Percentiles rank a stretch among this genome's conserved stretches.
Conservation (phyloP, 202 grass and related monocot species). For the Schoenoplectus tabernaemontani region DNA sequence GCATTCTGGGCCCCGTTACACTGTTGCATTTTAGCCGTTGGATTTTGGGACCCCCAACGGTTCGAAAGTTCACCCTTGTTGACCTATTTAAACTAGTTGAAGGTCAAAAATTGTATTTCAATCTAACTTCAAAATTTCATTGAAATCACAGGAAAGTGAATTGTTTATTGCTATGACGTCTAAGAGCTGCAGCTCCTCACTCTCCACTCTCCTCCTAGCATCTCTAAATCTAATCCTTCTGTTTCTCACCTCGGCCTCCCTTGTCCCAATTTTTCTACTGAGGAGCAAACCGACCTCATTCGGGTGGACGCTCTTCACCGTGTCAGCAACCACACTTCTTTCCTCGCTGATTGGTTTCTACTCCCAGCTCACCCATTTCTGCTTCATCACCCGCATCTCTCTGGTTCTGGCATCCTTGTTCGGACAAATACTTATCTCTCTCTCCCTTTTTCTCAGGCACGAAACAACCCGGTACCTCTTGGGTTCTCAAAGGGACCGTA, state of each 20-base stretch:
- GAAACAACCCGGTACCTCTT: constrained; percentile 34
- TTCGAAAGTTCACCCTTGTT: constrained; percentile 12
- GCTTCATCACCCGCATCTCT: constrained; percentile 34
- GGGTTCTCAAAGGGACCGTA: constrained; percentile 33
- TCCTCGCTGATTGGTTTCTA: constrained; percentile 40
- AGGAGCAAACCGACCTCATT: constrained; percentile 41
- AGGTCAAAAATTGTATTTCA: neutral
- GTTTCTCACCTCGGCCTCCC: constrained; percentile 38
- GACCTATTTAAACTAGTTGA: constrained; percentile 25
- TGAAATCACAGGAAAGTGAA: constrained; percentile 19
- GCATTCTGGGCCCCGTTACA: neutral
- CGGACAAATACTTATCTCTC: constrained; percentile 34
- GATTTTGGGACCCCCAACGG: constrained; percentile 22
- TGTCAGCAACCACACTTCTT: constrained; percentile 45
- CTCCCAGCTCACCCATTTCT: constrained; percentile 43
- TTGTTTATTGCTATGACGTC: constrained; percentile 7
- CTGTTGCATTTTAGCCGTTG: constrained; percentile 29
- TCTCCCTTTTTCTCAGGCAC: constrained; percentile 42
- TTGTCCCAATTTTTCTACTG: constrained; percentile 55
- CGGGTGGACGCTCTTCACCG: constrained; percentile 57
- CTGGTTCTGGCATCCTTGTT: constrained; percentile 43
- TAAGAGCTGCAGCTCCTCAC: constrained; percentile 30
- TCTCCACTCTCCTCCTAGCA: constrained; percentile 43
- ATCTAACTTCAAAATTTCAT: too few relatives aligned
- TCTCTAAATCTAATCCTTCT: constrained; percentile 55